Evolutionary conservation across 192 early-diverging fungal genomes (phyloP), one percentile per base, ranked within the genome.

Genomic region (Jimgerdemannia flammicorona): DNA sequence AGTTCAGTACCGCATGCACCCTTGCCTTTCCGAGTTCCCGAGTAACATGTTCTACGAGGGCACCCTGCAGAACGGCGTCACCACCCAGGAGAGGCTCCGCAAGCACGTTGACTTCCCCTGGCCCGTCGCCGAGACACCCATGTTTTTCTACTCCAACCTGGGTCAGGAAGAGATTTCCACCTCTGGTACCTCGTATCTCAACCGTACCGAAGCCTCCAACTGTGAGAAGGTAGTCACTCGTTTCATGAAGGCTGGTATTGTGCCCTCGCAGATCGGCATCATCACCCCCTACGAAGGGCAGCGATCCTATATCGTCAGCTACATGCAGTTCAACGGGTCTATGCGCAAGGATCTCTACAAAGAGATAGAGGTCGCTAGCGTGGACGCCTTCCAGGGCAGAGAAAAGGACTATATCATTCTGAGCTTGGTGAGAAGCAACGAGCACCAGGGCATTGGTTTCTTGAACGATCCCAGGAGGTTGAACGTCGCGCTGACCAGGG

Each of bases 31-130:
- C 10, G 97, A 96, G 84, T 99, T 99, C 77, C 96, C 98, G 3
- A 96, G 94, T 77, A 99, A 99, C 81, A 97, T 98, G 93, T 99
- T 99, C 76, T 99, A 99, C 78, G 98, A 99, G 81, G 98, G 98
- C 14, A 95, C 95, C 19, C 86, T 99, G 43, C 95, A 98, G 81
- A 99, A 99, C 74, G 98, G 98, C 70, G 95, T 99, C 44, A 97
- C 97, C 0, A 90, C 92, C 3, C 90, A 89, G 65, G 97, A 99
- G 77, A 94, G 98, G 74, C 81, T 94, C 41, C 90, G 97, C 42
- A 91, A 88, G 74, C 87, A 93, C 65, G 85, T 97, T 49, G 97
- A 96, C 42, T 98, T 99, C 84, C 97, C 97, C 3, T 99, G 98
- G 98, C 98, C 98, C 9, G 90, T 90, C 10, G 93, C 94, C 0